phyloP scores from a whole-genome alignment of 2,329 filamentous ascomycete genomes.

The Endothia cerciana region DNA sequence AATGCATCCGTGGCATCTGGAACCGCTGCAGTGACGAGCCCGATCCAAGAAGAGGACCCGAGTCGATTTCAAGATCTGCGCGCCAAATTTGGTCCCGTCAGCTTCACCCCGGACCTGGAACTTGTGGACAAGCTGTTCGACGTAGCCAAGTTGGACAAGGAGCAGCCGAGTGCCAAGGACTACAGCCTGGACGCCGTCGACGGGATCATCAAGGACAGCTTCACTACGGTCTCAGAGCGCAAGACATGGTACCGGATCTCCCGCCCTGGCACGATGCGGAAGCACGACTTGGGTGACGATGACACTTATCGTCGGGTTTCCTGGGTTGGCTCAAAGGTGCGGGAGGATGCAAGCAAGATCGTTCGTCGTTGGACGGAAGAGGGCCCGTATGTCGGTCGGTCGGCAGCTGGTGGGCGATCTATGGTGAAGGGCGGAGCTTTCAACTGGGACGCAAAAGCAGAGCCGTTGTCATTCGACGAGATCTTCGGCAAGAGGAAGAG shows the following conservation, averaged over 20 bases:
- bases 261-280: conserved; percentile 60
- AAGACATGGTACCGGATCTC: conserved; percentile 69
- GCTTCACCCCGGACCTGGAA: conserved; percentile 33
- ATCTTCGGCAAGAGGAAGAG: conserved; percentile 45
- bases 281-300: conserved; percentile 60
- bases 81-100: conserved; percentile 37
- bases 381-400: conserved; percentile 56
- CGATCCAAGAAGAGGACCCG: conserved; percentile 10
- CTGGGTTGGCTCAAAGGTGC: conserved; percentile 60
- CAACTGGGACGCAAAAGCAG: conserved; percentile 62
- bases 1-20: neutral
- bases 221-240: conserved; percentile 59
- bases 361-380: conserved; percentile 70
- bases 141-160: conserved; percentile 37
- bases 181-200: conserved; percentile 46
- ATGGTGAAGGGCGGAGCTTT: conserved; percentile 54
- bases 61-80: conserved; percentile 30
- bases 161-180: conserved; percentile 26
- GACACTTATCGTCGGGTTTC: conserved; percentile 63
- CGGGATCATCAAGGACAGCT: conserved; percentile 54
- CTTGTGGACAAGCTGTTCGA: conserved; percentile 42
- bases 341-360: conserved; percentile 58
- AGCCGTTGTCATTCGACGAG: conserved; percentile 53
- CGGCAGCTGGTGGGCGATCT: conserved; percentile 46
- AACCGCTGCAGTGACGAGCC: neutral